These are phyloP conservation scores for Sesbania bispinosa DNA, from an alignment of 306 rosid genomes.

Conservation along the genomic window DNA sequence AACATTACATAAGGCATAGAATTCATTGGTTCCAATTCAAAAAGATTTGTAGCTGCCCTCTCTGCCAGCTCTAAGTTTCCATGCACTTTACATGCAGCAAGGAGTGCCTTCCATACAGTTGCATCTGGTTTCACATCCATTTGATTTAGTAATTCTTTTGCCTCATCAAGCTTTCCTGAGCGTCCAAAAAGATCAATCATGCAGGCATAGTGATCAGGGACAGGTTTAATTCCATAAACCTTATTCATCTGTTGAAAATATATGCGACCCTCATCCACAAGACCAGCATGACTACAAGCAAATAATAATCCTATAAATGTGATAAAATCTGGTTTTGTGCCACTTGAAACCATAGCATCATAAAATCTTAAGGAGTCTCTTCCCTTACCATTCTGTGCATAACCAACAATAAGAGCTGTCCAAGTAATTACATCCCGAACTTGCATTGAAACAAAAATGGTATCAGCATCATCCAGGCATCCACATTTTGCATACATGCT, in stretches of 20 bases:
- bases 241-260: conserved; percentile 66
- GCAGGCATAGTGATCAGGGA: conserved; percentile 79
- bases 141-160: conserved; percentile 51
- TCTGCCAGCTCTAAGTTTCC: conserved; percentile 71
- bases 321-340: conserved; percentile 71
- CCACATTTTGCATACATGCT: conserved; percentile 92
- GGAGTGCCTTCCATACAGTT: conserved; percentile 90
- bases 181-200: conserved; percentile 92
- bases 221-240: conserved; percentile 73
- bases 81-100: conserved; percentile 81
- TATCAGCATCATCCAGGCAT: conserved; percentile 70
- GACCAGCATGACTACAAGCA: conserved; percentile 97
- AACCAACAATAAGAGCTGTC: conserved; percentile 92
- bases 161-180: conserved; percentile 64
- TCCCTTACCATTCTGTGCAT: conserved; percentile 88
- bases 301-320: conserved; percentile 83
- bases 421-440: conserved; percentile 64
- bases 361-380: conserved; percentile 70
- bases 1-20: conserved; percentile 68
- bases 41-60: conserved; percentile 68
- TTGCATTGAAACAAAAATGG: conserved; percentile 60
- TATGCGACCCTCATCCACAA: conserved; percentile 50
- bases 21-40: conserved; percentile 62
- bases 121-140: conserved; percentile 82
- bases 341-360: conserved; percentile 65